Evolutionary conservation across 2,329 filamentous ascomycete species (phyloP), one percentile per base, ranked within the genome.

Genomic region (Sclerotinia nivalis): DNA sequence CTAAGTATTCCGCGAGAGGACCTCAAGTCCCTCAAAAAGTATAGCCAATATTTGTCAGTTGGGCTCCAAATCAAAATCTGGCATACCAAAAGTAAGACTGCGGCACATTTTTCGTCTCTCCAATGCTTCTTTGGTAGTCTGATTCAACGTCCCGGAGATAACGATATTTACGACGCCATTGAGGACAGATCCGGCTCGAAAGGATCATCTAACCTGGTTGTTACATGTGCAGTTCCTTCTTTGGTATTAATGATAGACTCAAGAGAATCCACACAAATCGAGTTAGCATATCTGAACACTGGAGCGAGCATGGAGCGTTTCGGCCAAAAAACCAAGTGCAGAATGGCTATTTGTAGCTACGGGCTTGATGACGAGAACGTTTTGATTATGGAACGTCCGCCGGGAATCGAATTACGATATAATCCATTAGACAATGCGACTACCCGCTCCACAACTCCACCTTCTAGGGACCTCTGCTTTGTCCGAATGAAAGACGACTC

Each of bases 1-100:
- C 45, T 72, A 37, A 67, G 34, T 8, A 60, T 73, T 20, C 62
- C 72, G 13, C 66, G 60, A 28, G 8, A 25, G 5, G 65, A 40
- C 7, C 18, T 72, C 10, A 20, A 64, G 6, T 20, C 59, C 12
- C 22, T 72, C 15, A 71, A 45, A 22, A 43, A 15, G 10, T 34
- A 25, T n/a, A 10, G 22, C 15, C 37, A 59, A 5, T 18, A 47
- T 47, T 55, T 54, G 31, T 40, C 34, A 2, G 31, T 69, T 52
- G 66, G 20, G 31, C 28, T 68, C 9, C 65, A 67, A 25, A 20
- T 67, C 20, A 59, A 37, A 10, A 22, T 59, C 40, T 28, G 40
- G n/a, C 43, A 50, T 13, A 56, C 55, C 4, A 13, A 50, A 13
- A 58, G 10, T 6, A 8, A 25, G n/a, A 15, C 45, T 13, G 6